Evolutionary conservation across 1,284 basidiomycete genomes (phyloP).

Genomic region (Ustilago nuda): DNA sequence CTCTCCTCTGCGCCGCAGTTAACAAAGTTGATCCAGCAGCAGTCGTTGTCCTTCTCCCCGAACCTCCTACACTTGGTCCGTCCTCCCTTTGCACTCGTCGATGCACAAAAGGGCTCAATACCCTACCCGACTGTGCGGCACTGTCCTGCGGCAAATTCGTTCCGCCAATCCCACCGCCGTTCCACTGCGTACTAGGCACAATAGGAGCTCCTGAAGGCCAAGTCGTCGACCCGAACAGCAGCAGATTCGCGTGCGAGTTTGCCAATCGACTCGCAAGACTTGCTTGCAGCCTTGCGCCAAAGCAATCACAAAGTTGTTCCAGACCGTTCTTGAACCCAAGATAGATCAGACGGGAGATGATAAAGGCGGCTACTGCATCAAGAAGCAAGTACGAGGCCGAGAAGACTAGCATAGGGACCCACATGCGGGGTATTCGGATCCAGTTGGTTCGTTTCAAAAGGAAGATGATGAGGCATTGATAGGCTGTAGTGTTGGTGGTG

Average conservation of each 20-base stretch:
- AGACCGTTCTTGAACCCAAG: conserved; percentile 22
- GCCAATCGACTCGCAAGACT: conserved; percentile 15
- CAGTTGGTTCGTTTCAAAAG: not conserved
- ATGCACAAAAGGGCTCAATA: conserved; percentile 13
- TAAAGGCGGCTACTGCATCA: conserved; percentile 34
- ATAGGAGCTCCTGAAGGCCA: conserved; percentile 36
- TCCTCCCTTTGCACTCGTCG: conserved; percentile 7
- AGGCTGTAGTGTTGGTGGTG: not conserved
- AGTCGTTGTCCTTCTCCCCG: not conserved
- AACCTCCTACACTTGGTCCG: not conserved
- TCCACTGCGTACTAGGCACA: conserved; percentile 37
- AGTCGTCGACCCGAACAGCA: conserved; percentile 24
- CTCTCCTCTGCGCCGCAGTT: conserved; percentile 29
- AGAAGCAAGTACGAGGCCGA: conserved; percentile 44
- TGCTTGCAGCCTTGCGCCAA: conserved; percentile 27
- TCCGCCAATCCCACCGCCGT: conserved; percentile 43
- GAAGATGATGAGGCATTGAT: not conserved
- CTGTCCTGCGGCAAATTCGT: conserved; percentile 29
- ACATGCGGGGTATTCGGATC: conserved; percentile 15
- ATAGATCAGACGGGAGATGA: conserved; percentile 45
- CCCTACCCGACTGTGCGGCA: not conserved
- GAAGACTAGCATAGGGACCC: conserved; percentile 34
- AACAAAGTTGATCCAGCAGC: not conserved
- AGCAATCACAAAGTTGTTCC: conserved; percentile 27
- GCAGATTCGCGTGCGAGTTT: conserved; percentile 9